Base-by-base conservation (phyloP, 768 basidiomycete genomes). In the Flagelloscypha sp. region DNA sequence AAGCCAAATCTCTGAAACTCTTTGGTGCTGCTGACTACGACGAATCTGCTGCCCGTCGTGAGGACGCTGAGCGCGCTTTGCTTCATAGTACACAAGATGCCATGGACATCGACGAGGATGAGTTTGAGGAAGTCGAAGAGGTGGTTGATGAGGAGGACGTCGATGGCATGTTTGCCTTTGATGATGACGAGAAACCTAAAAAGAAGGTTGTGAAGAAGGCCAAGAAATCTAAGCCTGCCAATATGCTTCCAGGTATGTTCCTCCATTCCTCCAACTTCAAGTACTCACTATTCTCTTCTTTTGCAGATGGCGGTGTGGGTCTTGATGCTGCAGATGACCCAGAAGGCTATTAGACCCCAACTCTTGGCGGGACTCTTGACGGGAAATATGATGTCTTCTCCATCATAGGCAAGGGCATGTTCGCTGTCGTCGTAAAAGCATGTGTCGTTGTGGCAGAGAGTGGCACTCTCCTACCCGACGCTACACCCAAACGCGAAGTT, bases 321-420 rank as follows among this genome's bases (percentile, higher is more conserved):
- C 56, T 75, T 15, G 82, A 84, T 53, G 72, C 78, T 24, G 78
- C 70, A 7, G 74, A 81, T 29, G 83, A 84, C 49, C 43, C 74
- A 2, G 82, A 84, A 50, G 82, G 82, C 3, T 84, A 84, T 53
- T 84, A 84, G 50, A 70, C 74, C 39, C 69, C 81, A 31, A 77
- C 79, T 23, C 72, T 82, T 18, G 82, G 82, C 39, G 82, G 84
- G 53, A 68, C 77, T 38, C 63, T 84, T 21, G 82, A 83, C 45
- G 66, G 70, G 29, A 63, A 76, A 28, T 84, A 84, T 48, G 76
- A 81, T 47, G 76, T 84, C 27, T 78, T 76, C 42, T 76, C 76
- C 38, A 76, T 67, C 30, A 61, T 84, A 19, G 82, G 82, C 20
- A 83, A 82, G 50, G 82, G 82, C 23, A 84, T 84, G 83, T 84